phyloP scores from a whole-genome alignment of 176 grass and related monocot genomes.

The Coix lacrymajobi region DNA sequence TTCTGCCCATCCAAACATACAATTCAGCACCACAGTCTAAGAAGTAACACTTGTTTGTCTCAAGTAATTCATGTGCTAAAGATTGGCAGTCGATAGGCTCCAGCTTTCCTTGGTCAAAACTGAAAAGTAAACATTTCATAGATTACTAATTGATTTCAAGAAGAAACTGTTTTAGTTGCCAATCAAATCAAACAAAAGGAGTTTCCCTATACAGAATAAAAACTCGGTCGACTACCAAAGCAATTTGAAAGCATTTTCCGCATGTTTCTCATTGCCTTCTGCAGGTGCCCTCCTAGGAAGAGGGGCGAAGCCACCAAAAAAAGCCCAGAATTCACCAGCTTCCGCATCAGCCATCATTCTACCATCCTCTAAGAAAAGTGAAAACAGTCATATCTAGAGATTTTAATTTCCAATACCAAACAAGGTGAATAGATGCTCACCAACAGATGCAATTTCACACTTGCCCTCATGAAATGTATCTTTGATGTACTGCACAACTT shows the following conservation, averaged over 20 bases:
- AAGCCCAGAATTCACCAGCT: conserved; percentile 95
- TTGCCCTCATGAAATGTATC: conserved; percentile 88
- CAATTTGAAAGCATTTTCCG: conserved; percentile 55
- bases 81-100: conserved; percentile 46
- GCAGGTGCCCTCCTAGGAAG: conserved; percentile 69
- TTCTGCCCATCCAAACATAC: conserved; percentile 92
- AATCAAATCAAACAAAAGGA: conserved; percentile 4
- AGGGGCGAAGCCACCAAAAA: conserved; percentile 97
- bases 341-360: conserved; percentile 95
- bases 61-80: conserved; percentile 69
- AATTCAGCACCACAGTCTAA: conserved; percentile 72
- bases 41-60: conserved; percentile 91
- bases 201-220: conserved; percentile 1
- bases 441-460: conserved; percentile 85
- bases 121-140: conserved; percentile 31
- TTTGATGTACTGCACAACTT: conserved; percentile 98
- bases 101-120: conserved; percentile 66
- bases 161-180: not conserved
- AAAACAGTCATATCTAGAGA: conserved; percentile 34
- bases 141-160: conserved; percentile 10
- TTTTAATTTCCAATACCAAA: not conserved
- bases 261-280: conserved; percentile 42
- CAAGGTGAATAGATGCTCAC: conserved; percentile 43
- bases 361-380: conserved; percentile 67
- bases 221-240: conserved; percentile 29